Evolutionary conservation across 2,329 filamentous ascomycete genomes (phyloP), one percentile per base, ranked within the genome.

Genomic region (Thyridium curvatum): DNA sequence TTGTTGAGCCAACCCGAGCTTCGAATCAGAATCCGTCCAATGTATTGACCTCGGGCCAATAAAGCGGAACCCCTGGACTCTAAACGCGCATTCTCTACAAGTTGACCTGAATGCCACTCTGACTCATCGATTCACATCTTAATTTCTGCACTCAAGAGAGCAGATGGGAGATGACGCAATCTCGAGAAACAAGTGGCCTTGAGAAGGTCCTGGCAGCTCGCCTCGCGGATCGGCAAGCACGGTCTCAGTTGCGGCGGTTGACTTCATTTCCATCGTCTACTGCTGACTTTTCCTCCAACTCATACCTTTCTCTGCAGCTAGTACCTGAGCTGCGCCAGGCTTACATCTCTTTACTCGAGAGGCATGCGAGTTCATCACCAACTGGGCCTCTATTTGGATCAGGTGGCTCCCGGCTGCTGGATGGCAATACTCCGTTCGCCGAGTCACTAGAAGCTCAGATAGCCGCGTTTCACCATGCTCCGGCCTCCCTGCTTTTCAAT

Each of bases 251-350:
- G 8, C 67, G 72, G n/a, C 56, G 53, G 6, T 53, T 76, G 14
- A 72, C 61, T 1, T 55, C 84, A 4, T 76, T 82, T 3, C 83
- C 83, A 0, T 72, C 82, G 1, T 78, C 72, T 15, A 83, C 77
- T 16, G 76, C 81, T 35, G 87, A 94, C 61, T 85, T 94, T 52
- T 82, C 82, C 16, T 90, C 86, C 53, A 83, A 89, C 56, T 77
- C 77, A 40, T 84, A 93, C 55, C 86, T 94, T 42, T 88, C 89
- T 35, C 82, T 90, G 6, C 81, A 86, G 1, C 56, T 54, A 3
- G 55, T 64, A 28, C 52, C 59, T 0, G 55, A 53, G 12, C 39
- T 77, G 8, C 82, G 84, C 60, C 72, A 79, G 53, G 81, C 77
- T 8, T 90, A 81, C 54, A 68, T 91, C 14, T 41, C 46, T 3